Base-by-base conservation (phyloP, 768 basidiomycete genomes). In the Leccinum incarnatum region DNA sequence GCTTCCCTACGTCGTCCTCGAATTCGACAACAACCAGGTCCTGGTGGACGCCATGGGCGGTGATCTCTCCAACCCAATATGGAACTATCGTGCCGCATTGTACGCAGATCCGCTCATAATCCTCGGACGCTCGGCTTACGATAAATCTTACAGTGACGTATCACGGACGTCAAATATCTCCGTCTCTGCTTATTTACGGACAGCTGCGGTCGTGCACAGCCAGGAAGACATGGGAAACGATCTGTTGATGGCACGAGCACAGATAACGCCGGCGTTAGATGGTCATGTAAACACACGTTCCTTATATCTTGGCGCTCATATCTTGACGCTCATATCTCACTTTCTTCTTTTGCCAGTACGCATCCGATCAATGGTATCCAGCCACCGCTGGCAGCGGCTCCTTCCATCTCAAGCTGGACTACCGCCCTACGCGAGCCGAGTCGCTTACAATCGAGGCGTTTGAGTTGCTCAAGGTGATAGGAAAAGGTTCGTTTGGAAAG, bases 191-290 rank as follows among this genome's bases (percentile, higher is more conserved):
- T 98, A 98, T 76, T 81, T 99, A 54, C 83, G 97, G 37, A 95
- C 93, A 4, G 82, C 88, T 8, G 82, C 87, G 23, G 81, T 83
- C 53, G 76, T 85, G 57, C 79, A 86, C 66, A 84, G 89, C 45
- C 87, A 89, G 61, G 89, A 91, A 68, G 93, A 97, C 73, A 98
- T 98, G 95, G 96, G 96, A 56, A 95, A 96, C 70, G 97, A 99
- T 75, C 69, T 98, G 58, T 86, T 95, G 66, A 87, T 99, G 76
- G 93, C 89, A n/a, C 87, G 93, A 17, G 86, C 95, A 21, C 93
- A 97, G 72, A 83, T 96, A 60, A 89, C 86, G 0, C 95, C 95
- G 9, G 82, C 85, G 62, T 78, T 95, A 29, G 92, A 95, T 63
- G 82, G 84, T 36, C 88, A 87, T 73, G 90, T 87, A 75, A 65